phyloP scores from a whole-genome alignment of 768 basidiomycete genomes.

The Pleurotus sapidus region DNA sequence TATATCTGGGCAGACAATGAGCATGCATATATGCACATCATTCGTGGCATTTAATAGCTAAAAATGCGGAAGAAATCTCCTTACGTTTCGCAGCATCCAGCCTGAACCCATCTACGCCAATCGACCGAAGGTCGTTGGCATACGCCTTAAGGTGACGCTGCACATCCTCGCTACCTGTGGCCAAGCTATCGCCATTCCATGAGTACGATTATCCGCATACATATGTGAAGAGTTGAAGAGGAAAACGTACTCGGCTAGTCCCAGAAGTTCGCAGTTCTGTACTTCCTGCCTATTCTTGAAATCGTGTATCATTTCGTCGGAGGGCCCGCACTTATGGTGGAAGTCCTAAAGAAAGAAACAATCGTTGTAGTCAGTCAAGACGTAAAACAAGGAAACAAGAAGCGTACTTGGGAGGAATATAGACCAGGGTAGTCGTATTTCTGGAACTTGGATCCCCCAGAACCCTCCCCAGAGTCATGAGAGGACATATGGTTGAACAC shows the following conservation, averaged over 20 bases:
- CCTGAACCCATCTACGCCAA: constrained; percentile 61
- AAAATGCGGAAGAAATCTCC: constrained; percentile 5
- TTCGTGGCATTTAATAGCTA: no score
- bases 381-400: no score
- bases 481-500: constrained; percentile 4
- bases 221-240: background rate
- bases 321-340: constrained; percentile 43
- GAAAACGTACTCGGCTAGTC: constrained; percentile 31
- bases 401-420: background rate
- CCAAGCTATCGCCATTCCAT: constrained; percentile 36
- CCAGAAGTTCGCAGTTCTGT: constrained; percentile 31
- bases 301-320: constrained; percentile 36
- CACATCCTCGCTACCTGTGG: constrained; percentile 60
- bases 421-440: constrained; percentile 1
- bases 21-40: background rate
- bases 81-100: constrained; percentile 66
- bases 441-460: background rate
- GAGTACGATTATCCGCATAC: background rate
- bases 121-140: constrained; percentile 54
- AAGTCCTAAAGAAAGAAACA: no score
- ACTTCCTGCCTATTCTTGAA: constrained; percentile 40
- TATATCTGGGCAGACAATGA: background rate
- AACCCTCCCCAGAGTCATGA: background rate
- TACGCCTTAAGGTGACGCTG: constrained; percentile 49
- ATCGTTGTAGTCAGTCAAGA: no score